A percentile compares a stretch with the other conserved stretches of the same genome.
Evolutionary conservation across 441 rosid genomes (phyloP).

Genomic region (Gossypium armourianum): DNA sequence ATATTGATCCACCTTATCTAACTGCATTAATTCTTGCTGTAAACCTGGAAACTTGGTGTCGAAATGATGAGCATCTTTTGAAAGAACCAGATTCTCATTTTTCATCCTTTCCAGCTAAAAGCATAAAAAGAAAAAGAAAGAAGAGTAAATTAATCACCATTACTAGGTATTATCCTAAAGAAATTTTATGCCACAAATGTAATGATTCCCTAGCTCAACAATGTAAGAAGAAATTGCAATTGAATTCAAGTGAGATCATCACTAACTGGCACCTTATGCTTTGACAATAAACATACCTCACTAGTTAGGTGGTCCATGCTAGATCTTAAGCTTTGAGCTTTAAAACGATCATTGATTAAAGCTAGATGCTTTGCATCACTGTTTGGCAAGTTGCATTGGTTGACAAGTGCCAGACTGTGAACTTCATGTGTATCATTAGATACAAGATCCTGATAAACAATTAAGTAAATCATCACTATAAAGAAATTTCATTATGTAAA

Average conservation of each 20-base stretch:
- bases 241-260: slow-evolving; percentile 4
- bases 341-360: slow-evolving; percentile 44
- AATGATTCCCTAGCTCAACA: slow-evolving; percentile 13
- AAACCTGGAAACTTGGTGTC: slow-evolving; percentile 55
- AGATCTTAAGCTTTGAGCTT: slow-evolving; percentile 58
- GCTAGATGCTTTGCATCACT: slow-evolving; percentile 41
- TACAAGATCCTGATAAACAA: slow-evolving; percentile 40
- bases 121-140: neutral
- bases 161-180: neutral
- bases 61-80: slow-evolving; percentile 38
- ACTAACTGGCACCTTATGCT: neutral
- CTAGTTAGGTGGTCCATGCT: slow-evolving; percentile 81
- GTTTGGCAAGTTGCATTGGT: slow-evolving; percentile 30
- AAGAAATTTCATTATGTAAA: neutral
- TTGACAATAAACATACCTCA: slow-evolving; percentile 46
- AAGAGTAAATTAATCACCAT: slow-evolving; percentile 14
- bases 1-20: slow-evolving; percentile 50
- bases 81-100: slow-evolving; percentile 62
- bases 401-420: slow-evolving; percentile 25
- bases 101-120: slow-evolving; percentile 88
- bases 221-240: neutral
- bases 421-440: slow-evolving; percentile 34
- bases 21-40: slow-evolving; percentile 52
- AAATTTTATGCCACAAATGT: neutral
- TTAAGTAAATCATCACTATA: slow-evolving; percentile 21